phyloP scores from a whole-genome alignment of 139 green algal species.

The Dunaliella primolecta region DNA sequence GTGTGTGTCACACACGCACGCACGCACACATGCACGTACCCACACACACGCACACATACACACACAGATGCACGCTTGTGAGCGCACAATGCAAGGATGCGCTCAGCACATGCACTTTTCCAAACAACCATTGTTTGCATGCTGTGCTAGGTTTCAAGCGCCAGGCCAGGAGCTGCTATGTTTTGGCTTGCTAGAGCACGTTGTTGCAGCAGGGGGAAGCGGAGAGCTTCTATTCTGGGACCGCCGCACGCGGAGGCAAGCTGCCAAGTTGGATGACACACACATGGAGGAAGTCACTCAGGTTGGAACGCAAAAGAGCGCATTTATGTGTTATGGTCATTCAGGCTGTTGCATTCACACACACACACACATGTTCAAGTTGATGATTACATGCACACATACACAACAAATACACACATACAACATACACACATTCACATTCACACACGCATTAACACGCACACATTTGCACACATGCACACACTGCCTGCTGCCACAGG shows the following conservation, averaged over 20 bases:
- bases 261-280: conserved; percentile 65
- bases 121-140: no score
- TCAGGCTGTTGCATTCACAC: no score
- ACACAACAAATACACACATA: neutral
- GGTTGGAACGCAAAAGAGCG: no score
- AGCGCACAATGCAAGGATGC: no score
- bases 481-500: conserved; percentile 60
- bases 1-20: no score
- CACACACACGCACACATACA: no score
- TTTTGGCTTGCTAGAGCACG: conserved; percentile 34
- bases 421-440: neutral
- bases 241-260: conserved; percentile 35
- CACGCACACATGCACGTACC: no score
- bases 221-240: conserved; percentile 81
- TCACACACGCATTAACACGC: conserved; percentile 17
- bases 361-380: no score
- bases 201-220: conserved; percentile 60
- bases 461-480: conserved; percentile 40
- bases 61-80: no score
- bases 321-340: no score
- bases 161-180: conserved; percentile 45
- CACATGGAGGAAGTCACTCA: conserved; percentile 75
- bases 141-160: conserved; percentile 38
- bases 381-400: neutral
- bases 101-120: no score